Evolutionary conservation across 768 basidiomycete species (phyloP).

Genomic region (Pleurotus eryngii): DNA sequence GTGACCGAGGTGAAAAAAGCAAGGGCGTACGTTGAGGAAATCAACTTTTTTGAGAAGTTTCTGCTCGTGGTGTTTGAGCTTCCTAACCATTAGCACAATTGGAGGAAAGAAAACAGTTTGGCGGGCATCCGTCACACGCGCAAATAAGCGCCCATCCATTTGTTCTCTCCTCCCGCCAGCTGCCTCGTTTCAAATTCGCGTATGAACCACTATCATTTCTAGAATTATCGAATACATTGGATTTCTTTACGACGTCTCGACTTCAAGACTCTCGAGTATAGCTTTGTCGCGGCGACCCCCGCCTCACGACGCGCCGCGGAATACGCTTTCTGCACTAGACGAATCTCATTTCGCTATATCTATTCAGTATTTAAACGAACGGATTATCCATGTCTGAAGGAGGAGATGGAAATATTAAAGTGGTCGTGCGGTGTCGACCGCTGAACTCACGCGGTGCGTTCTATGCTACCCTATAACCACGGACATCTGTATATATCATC

Average conservation of each 20-base stretch:
- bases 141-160: constrained; percentile 1
- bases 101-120: no score
- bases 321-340: no score
- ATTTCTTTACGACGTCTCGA: background rate
- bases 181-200: background rate
- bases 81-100: constrained; percentile 65
- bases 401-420: constrained; percentile 89
- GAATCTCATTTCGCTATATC: background rate
- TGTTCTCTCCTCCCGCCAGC: background rate
- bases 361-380: background rate
- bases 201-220: background rate
- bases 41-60: constrained; percentile 95
- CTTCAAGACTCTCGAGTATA: no score
- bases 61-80: constrained; percentile 95
- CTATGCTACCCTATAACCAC: background rate
- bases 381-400: constrained; percentile 57
- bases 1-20: constrained; percentile 1
- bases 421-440: constrained; percentile 93
- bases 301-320: background rate
- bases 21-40: constrained; percentile 75
- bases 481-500: constrained; percentile 7
- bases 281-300: background rate
- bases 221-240: constrained; percentile 1
- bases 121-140: background rate
- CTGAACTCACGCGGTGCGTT: constrained; percentile 88